A percentile compares a stretch with the other conserved stretches of the same genome.
Evolutionary conservation across 495 filamentous ascomycete genomes (phyloP).

Genomic region (Xylaria intraflava): DNA sequence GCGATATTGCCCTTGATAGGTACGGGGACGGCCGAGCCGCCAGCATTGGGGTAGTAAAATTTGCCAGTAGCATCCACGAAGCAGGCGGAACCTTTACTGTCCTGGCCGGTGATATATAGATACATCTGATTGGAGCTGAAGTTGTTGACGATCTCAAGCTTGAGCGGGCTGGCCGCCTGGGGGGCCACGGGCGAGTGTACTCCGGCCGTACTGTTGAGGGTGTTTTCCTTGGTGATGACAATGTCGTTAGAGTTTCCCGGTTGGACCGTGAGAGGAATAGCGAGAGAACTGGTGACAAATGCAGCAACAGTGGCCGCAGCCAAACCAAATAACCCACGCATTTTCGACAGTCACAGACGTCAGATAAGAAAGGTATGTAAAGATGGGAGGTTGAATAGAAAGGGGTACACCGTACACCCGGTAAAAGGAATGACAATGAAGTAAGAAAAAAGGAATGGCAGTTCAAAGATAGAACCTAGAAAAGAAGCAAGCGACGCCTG

Average conservation of each 20-base stretch:
- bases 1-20: constrained; percentile 20
- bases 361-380: neutral
- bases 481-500: neutral
- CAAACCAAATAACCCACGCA: constrained; percentile 20
- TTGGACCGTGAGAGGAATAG: constrained; percentile 19
- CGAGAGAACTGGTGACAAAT: constrained; percentile 18
- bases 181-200: neutral
- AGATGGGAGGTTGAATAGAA: neutral
- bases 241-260: constrained; percentile 19
- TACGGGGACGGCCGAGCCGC: constrained; percentile 11
- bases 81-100: constrained; percentile 27
- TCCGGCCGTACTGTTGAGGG: constrained; percentile 16
- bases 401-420: constrained; percentile 4
- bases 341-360: neutral
- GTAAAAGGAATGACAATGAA: constrained; percentile 7
- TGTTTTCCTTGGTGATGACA: constrained; percentile 24
- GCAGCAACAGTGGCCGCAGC: constrained; percentile 23
- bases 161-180: neutral
- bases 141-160: constrained; percentile 36
- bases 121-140: constrained; percentile 29
- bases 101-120: constrained; percentile 35
- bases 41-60: constrained; percentile 32
- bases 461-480: constrained; percentile 7
- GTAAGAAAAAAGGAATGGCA: constrained; percentile 2
- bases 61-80: constrained; percentile 31